Conservation (phyloP, 2,329 filamentous ascomycete species). For the Ceratocystiopsis minuta region DNA sequence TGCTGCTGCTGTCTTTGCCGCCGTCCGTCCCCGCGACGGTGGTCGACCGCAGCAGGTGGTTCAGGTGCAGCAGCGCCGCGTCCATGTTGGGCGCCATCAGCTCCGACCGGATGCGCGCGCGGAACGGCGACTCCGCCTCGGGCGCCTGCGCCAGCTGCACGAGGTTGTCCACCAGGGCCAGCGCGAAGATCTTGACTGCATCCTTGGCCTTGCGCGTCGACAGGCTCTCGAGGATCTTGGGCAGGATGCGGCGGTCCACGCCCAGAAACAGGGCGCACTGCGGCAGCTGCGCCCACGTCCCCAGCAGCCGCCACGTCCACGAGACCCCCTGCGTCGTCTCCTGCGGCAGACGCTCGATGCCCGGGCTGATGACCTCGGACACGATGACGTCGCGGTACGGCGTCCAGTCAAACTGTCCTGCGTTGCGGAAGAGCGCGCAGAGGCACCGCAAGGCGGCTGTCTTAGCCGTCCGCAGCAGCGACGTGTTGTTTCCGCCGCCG, state of each 20-base stretch:
- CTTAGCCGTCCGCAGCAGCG: slow-evolving; percentile 47
- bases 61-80: slow-evolving; percentile 27
- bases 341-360: slow-evolving; percentile 57
- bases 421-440: slow-evolving; percentile 58
- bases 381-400: slow-evolving; percentile 55
- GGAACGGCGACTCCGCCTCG: slow-evolving; percentile 24
- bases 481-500: slow-evolving; percentile 19
- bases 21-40: not conserved
- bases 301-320: slow-evolving; percentile 61
- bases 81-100: slow-evolving; percentile 39
- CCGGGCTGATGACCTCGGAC: slow-evolving; percentile 55
- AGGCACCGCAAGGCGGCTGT: slow-evolving; percentile 69
- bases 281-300: slow-evolving; percentile 57
- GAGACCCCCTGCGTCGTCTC: slow-evolving; percentile 87
- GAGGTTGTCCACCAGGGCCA: slow-evolving; percentile 57
- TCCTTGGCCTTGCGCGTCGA: slow-evolving; percentile 44
- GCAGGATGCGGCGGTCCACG: slow-evolving; percentile 44
- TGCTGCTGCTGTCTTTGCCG: too few relatives aligned
- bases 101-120: slow-evolving; percentile 26
- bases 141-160: slow-evolving; percentile 40
- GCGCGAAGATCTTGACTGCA: slow-evolving; percentile 66
- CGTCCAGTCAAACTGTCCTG: slow-evolving; percentile 49
- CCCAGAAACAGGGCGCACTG: slow-evolving; percentile 50
- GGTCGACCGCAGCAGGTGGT: slow-evolving; percentile 5
- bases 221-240: slow-evolving; percentile 55